Evolutionary conservation across 129 eudicot species (phyloP), one percentile per base, ranked within the genome.

Genomic region (Silybum marianum): DNA sequence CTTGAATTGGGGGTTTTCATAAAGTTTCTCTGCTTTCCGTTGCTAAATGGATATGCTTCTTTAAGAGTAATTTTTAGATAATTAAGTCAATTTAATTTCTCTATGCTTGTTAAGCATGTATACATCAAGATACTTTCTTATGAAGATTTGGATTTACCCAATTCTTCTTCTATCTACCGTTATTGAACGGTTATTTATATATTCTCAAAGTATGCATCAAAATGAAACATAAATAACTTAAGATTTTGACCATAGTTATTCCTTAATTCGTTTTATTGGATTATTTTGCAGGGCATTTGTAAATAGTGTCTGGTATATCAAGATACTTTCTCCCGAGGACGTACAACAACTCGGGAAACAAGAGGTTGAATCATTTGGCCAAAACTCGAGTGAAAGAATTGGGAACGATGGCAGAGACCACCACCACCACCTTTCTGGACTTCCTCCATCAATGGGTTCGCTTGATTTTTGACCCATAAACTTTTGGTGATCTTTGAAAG

Each of bases 261-360:
- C 30, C 44, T 28, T 74, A 58, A 30, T 40, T 71, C 19, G 14
- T 62, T 18, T 1, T n/a, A 22, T 62, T n/a, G 1, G 69, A 7
- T 6, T 7, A 2, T 22, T 78, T 12, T 81, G 82, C 93, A 95
- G 99, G 90, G 97, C 93, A 78, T 95, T 95, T 88, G 93, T 95
- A 62, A 92, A 92, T 78, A 90, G 92, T 85, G 98, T 95, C 86
- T 92, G 97, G 97, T 95, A 90, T 46, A 95, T 95, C 84, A 92
- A 95, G 89, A 95, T 95, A 85, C 97, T 95, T 65, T 92, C 98
- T 63, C 98, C 97, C 0, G 96, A 95, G 85, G 98, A 95, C 39
- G 93, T 89, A 71, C 89, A 84, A 68, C 88, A 89, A 86, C 91
- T 95, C 16, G 94, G 97, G 76, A 92, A 92, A 81, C 91, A 90